phyloP scores from a whole-genome alignment of 257 asterid genomes.

The Rehmannia glutinosa region DNA sequence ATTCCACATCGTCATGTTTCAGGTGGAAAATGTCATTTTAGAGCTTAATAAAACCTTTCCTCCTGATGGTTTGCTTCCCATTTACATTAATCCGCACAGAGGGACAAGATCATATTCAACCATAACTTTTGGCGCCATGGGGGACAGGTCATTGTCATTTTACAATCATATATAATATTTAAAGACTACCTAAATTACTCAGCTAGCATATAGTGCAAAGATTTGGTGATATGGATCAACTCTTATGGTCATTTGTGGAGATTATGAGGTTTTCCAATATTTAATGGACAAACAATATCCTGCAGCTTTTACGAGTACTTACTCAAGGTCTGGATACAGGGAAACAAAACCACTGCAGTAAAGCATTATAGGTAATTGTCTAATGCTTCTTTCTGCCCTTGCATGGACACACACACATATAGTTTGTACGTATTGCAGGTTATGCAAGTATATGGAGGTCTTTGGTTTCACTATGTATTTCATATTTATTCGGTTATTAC shows the following conservation, averaged over 20 bases:
- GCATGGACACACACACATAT: background rate
- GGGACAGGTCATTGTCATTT: conserved; percentile 72
- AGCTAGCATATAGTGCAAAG: background rate
- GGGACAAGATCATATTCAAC: conserved; percentile 77
- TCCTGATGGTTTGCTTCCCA: conserved; percentile 93
- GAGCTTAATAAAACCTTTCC: conserved; percentile 94
- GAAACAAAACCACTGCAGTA: conserved; percentile 81
- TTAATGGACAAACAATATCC: conserved; percentile 12
- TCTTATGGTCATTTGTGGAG: background rate
- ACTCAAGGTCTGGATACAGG: conserved; percentile 98
- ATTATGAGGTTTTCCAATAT: conserved; percentile 16
- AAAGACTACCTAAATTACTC: too few relatives aligned
- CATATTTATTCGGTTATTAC: conserved; percentile 6
- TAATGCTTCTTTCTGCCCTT: conserved; percentile 1
- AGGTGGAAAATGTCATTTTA: conserved; percentile 85
- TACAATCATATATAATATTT: conserved; percentile 7
- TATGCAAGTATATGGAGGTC: background rate
- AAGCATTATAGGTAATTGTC: conserved; percentile 77
- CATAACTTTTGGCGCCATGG: conserved; percentile 99
- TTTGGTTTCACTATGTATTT: conserved; percentile 2
- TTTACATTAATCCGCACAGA: conserved; percentile 73
- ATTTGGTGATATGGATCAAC: conserved; percentile 3
- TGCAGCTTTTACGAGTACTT: conserved; percentile 96
- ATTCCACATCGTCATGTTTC: conserved; percentile 30
- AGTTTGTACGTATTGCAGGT: background rate